These are phyloP conservation scores for Daldinia decipiens DNA, from an alignment of 495 filamentous ascomycete species.

Conservation along the genomic window DNA sequence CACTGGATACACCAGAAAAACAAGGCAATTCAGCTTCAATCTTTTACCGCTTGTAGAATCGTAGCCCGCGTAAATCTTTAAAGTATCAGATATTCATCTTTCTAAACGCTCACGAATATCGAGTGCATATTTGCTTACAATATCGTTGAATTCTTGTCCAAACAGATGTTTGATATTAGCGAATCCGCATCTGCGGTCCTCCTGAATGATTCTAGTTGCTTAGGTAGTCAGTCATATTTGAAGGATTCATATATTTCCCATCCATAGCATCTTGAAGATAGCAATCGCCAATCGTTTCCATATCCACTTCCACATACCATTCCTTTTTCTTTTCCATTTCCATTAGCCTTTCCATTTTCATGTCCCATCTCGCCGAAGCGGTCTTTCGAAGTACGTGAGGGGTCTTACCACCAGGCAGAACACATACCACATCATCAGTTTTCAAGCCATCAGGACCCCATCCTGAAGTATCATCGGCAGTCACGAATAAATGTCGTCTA, in stretches of 20 bases:
- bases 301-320: no score
- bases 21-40: no score
- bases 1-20: no score
- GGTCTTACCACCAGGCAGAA: neutral
- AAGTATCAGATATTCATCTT: no score
- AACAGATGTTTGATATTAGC: neutral
- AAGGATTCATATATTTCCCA: neutral
- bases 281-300: neutral
- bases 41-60: no score
- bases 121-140: no score
- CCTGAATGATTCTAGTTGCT: neutral
- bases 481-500: neutral
- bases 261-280: neutral
- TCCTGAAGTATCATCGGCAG: neutral
- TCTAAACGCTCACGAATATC: no score
- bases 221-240: neutral
- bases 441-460: neutral
- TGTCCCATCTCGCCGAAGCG: no score
- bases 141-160: neutral
- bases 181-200: neutral
- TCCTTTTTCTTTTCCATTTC: no score
- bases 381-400: neutral
- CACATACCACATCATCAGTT: neutral
- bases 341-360: no score
- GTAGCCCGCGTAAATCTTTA: no score